phyloP scores from a whole-genome alignment of 768 basidiomycete species.

The Postia placenta region DNA sequence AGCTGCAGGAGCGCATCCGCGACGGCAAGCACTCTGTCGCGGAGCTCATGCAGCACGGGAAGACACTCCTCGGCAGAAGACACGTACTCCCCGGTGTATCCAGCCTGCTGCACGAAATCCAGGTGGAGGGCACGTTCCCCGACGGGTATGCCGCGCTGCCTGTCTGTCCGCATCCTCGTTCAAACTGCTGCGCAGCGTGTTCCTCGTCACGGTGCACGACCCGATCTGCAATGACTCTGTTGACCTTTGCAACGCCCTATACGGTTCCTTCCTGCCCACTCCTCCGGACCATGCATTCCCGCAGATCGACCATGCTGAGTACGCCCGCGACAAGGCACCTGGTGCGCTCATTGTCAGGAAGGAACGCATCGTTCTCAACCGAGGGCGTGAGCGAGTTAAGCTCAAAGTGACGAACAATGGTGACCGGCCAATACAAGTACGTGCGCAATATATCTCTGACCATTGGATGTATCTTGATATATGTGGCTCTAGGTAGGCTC shows the following conservation, averaged over 20 bases:
- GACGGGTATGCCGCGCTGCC: conserved; percentile 56
- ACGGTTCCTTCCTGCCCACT: conserved; percentile 87
- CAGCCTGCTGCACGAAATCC: conserved; percentile 73
- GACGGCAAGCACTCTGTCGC: conserved; percentile 86
- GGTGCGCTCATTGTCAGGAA: conserved; percentile 71
- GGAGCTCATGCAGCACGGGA: conserved; percentile 92
- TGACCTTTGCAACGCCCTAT: conserved; percentile 77
- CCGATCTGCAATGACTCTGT: conserved; percentile 85
- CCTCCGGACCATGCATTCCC: conserved; percentile 68
- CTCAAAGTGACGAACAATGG: conserved; percentile 85
- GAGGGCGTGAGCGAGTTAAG: conserved; percentile 59
- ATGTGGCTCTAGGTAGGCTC: conserved; percentile 64
- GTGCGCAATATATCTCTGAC: conserved; percentile 13
- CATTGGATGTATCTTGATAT: conserved; percentile 7
- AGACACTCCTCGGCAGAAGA: conserved; percentile 76
- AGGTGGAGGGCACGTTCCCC: conserved; percentile 88
- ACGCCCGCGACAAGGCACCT: conserved; percentile 51
- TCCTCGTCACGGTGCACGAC: conserved; percentile 96
- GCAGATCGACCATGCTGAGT: conserved; percentile 38
- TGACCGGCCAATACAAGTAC: conserved; percentile 87
- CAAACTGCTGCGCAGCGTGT: conserved; percentile 45
- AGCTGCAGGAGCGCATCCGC: conserved; percentile 88
- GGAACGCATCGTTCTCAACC: conserved; percentile 69
- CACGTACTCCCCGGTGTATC: conserved; percentile 87
- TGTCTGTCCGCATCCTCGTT: not conserved